These are phyloP conservation scores for Pneumocystis carinii DNA, from an alignment of 1,139 yeast genomes.

Conservation along the genomic window DNA sequence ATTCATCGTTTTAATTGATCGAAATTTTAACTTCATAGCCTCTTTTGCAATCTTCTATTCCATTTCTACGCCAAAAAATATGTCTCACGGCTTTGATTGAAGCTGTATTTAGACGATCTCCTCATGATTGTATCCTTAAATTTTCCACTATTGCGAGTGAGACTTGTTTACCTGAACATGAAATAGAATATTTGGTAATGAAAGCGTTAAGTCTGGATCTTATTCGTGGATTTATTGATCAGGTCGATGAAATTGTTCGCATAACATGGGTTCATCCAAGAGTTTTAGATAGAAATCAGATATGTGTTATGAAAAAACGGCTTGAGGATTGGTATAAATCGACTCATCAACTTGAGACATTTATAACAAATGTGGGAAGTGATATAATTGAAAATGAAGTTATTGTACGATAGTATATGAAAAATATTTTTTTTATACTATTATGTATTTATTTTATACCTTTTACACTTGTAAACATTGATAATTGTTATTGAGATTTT, in stretches of 20 bases:
- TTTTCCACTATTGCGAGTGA: constrained; percentile 68
- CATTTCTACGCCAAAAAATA: constrained; percentile 74
- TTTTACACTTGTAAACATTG: neutral
- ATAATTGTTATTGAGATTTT: neutral
- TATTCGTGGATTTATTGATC: constrained; percentile 76
- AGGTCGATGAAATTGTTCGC: constrained; percentile 60
- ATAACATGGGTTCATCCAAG: constrained; percentile 95
- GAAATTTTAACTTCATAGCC: constrained; percentile 26
- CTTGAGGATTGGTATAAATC: constrained; percentile 63
- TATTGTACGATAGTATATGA: constrained; percentile 4
- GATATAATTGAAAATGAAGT: constrained; percentile 37
- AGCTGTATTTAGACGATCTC: constrained; percentile 63
- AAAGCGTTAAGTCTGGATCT: constrained; percentile 75
- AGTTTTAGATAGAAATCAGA: constrained; percentile 69
- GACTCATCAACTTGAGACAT: constrained; percentile 49
- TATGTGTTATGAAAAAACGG: constrained; percentile 57
- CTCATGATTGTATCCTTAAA: constrained; percentile 55
- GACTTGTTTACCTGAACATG: constrained; percentile 48
- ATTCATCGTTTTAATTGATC: neutral
- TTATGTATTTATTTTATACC: neutral
- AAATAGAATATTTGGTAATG: constrained; percentile 82
- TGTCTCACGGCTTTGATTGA: constrained; percentile 86
- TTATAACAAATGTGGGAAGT: constrained; percentile 43
- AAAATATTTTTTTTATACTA: neutral
- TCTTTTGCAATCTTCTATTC: constrained; percentile 42